These are phyloP conservation scores for Phytophthora macrochlamydospora DNA, from an alignment of 352 stramenopile species.

Conservation along the genomic window DNA sequence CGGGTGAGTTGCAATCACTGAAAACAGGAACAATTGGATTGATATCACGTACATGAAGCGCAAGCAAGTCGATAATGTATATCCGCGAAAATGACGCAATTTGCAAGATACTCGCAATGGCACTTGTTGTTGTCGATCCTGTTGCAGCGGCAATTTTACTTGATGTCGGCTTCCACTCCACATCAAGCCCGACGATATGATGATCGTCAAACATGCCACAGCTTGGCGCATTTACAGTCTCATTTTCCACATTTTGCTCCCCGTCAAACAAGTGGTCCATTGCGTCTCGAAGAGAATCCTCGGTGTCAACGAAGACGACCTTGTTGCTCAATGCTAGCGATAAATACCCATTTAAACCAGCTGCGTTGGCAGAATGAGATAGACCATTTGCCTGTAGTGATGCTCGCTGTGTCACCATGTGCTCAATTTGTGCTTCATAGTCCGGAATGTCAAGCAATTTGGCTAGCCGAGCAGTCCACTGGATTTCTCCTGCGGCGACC, in stretches of 20 bases:
- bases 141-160: conserved; percentile 38
- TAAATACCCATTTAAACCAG: conserved; percentile 39
- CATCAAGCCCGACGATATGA: conserved; percentile 59
- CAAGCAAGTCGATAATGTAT: conserved; percentile 68
- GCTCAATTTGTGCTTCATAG: conserved; percentile 35
- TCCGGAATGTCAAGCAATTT: conserved; percentile 46
- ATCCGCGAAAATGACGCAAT: conserved; percentile 50
- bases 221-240: not conserved
- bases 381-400: conserved; percentile 16
- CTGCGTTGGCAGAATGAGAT: conserved; percentile 21
- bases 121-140: conserved; percentile 25
- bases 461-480: conserved; percentile 42
- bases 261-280: conserved; percentile 37
- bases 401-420: conserved; percentile 21
- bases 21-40: too few relatives aligned
- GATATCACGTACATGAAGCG: conserved; percentile 47
- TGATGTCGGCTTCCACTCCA: conserved; percentile 73
- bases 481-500: conserved; percentile 45
- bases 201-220: conserved; percentile 2
- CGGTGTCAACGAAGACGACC: conserved; percentile 51
- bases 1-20: too few relatives aligned
- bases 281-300: conserved; percentile 32
- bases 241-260: not conserved
- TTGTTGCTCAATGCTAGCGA: conserved; percentile 29
- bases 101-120: conserved; percentile 68